Percentiles rank a stretch among this genome's conserved stretches.
phyloP scores from a whole-genome alignment of 2,329 filamentous ascomycete genomes.

The Lomentospora prolificans region DNA sequence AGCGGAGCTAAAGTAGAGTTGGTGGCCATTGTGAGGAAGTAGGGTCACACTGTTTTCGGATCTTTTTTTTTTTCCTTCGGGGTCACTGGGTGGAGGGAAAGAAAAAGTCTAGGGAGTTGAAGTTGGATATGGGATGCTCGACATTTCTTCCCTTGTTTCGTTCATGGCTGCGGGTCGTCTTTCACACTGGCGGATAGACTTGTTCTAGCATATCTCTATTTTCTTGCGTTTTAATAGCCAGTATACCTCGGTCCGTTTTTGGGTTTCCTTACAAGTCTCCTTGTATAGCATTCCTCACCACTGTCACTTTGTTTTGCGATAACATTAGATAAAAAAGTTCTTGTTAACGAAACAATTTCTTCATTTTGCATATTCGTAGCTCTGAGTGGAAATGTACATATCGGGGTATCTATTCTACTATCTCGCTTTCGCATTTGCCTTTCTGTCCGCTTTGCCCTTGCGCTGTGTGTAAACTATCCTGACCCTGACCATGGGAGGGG shows the following conservation, averaged over 20 bases:
- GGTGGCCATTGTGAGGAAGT: background rate
- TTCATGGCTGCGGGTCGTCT: background rate
- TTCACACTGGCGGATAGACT: background rate
- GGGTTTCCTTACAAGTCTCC: background rate
- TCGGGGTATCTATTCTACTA: constrained; percentile 2
- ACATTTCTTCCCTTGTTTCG: background rate
- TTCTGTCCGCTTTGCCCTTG: background rate
- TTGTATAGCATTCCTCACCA: background rate
- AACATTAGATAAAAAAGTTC: no score
- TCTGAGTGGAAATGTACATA: background rate
- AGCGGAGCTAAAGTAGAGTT: background rate
- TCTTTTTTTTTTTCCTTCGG: background rate
- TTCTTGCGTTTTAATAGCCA: background rate
- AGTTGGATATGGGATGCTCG: background rate
- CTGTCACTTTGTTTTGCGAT: background rate
- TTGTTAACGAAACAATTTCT: background rate
- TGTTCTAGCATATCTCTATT: background rate
- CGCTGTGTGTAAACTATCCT: no score
- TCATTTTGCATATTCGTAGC: background rate
- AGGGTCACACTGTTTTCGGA: background rate
- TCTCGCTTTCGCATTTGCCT: background rate
- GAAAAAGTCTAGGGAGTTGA: no score
- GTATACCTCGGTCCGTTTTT: background rate
- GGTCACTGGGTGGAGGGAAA: no score
- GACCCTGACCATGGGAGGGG: no score